Base-by-base conservation (phyloP, 2,329 filamentous ascomycete species). In the Trichoderma sp. region DNA sequence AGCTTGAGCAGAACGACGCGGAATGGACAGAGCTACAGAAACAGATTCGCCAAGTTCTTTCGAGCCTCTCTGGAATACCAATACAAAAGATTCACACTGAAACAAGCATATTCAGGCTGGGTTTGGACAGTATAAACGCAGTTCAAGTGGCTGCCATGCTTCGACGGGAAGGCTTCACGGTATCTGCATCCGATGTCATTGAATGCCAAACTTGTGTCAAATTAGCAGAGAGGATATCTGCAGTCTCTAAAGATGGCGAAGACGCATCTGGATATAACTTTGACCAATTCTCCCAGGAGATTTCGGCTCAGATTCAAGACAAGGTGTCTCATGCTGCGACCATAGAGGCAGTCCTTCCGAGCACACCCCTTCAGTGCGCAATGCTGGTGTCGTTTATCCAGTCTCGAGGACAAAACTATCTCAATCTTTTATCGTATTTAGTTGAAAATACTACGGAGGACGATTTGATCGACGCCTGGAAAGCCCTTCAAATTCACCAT, bases 41-140 rank as follows among this genome's bases (percentile, higher is more conserved):
- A 0, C 79, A 81, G 4, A 86, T 95, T 50, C 88, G 91, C 5
- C 80, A 86, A 0, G 85, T 91, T 0, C 82, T 95, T 21, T 87
- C 90, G 0, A 84, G 84, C 7, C 86, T 97, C 29, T 91, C 93
- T 0, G 85, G 86, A 2, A 83, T 89, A 5, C 81, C 89, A 0
- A 74, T 81, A 2, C 79, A 86, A 0, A 85, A 84, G 0, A 92
- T 98, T 64, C 80, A 81, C 4, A 87, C 87, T 14, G 81, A 88
- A 11, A 94, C 91, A 0, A 95, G 94, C 0, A 94, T 98, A 66
- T 97, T 96, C 79, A 91, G 93, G 75, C 89, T 98, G n/a, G 96
- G 96, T 0, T 86, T 98, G 4, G 95, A 98, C 83, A 98, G 95
- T 81, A 97, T 98, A 80, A 95, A 93, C 76, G 94, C 95, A 0